These are phyloP conservation scores for Boletales sp. DNA, from an alignment of 768 basidiomycete species.

Conservation along the genomic window DNA sequence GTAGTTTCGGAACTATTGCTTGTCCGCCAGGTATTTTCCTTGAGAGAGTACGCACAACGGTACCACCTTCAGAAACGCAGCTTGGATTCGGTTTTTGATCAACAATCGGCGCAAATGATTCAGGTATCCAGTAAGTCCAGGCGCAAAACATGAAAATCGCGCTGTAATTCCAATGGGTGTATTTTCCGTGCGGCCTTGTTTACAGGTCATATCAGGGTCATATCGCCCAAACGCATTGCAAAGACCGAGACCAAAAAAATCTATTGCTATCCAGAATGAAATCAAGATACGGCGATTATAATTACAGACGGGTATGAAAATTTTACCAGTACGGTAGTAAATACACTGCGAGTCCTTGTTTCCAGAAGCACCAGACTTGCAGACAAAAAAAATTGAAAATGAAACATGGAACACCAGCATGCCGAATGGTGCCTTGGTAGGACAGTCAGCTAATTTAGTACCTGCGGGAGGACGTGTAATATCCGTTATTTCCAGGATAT, in stretches of 20 bases:
- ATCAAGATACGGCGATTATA: conserved; percentile 8
- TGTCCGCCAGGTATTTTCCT: no score
- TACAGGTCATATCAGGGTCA: no score
- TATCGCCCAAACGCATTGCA: no score
- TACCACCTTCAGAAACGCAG: no score
- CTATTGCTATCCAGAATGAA: conserved; percentile 11
- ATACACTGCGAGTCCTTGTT: conserved; percentile 9
- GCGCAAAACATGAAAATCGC: no score
- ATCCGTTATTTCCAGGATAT: conserved; percentile 12
- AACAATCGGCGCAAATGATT: no score
- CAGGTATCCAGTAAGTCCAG: no score
- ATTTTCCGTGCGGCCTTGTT: no score
- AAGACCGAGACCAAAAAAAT: neutral
- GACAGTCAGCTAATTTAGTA: conserved; percentile 3
- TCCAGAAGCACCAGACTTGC: conserved; percentile 9
- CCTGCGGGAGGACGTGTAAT: conserved; percentile 7
- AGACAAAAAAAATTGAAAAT: conserved; percentile 4
- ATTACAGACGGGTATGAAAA: conserved; percentile 3
- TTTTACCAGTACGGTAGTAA: conserved; percentile 2
- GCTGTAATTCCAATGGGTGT: no score
- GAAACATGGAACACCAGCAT: conserved; percentile 2
- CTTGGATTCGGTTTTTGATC: no score
- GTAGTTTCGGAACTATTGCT: no score
- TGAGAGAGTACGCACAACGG: no score
- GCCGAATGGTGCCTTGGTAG: neutral